Base-by-base conservation (phyloP, 805 yeast species). In the Zygosaccharomyces lentus region DNA sequence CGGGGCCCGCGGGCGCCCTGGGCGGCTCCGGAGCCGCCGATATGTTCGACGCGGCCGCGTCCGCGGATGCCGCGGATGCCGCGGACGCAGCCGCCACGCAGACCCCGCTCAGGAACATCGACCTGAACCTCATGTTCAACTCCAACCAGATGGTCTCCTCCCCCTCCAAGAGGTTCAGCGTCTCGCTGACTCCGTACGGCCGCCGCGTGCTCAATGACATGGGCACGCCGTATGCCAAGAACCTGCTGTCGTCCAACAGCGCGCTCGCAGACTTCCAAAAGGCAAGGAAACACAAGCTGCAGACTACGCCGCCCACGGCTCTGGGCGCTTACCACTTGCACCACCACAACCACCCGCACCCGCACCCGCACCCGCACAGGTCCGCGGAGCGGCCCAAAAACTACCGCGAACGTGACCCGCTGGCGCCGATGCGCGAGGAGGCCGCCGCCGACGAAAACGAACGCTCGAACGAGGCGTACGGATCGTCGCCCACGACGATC, bases 401-500 rank as follows among this genome's bases (percentile, higher is more conserved):
- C 15, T 19, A 27, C 13, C 41, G 41, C 15, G 41, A 38, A 9
- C 41, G 17, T 27, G 34, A 38, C 15, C 34, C n/a, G 12, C 23
- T 38, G 24, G 41, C 34, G 12, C 41, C 41, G 9, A 26, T 29
- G 10, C 38, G 32, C 10, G 56, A 43, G 16, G 43, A 42, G 6
- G 51, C 50, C 29, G 48, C 49, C n/a, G 51, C 50, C 29, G 48
- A 51, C n/a, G 57, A 48, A 13, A 46, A 46, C n/a, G n/a, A n/a
- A n/a, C n/a, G n/a, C n/a, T n/a, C n/a, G n/a, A n/a, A n/a, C 9
- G 61, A 49, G 24, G 46, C 55, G 1, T 62, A 58, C 48, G 67
- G 67, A 3, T 64, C 68, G 13, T 65, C 69, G 1, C 69, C 67
- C 15, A 64, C 69, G 2, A 65, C 69, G 3, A 62, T 65, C 37